These are phyloP conservation scores for Penicillium canariense DNA, from an alignment of 495 filamentous ascomycete genomes.

Conservation along the genomic window DNA sequence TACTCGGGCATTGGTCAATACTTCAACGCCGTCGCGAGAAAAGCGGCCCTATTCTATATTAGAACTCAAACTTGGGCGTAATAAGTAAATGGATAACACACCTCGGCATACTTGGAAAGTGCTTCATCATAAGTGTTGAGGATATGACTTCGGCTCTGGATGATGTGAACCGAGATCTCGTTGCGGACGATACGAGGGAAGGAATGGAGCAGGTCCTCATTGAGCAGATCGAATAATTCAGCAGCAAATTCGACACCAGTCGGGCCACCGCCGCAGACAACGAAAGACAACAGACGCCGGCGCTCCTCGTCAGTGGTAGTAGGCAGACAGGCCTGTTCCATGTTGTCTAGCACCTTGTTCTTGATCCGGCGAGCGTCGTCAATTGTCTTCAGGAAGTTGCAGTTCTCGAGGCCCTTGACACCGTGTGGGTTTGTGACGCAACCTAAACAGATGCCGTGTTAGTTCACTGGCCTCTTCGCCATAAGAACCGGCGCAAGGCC, in stretches of 20 bases:
- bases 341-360: constrained; percentile 85
- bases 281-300: constrained; percentile 84
- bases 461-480: not conserved
- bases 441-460: constrained; percentile 42
- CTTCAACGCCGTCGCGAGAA: constrained; percentile 82
- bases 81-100: constrained; percentile 19
- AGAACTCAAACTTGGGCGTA: constrained; percentile 10
- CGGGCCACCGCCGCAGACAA: constrained; percentile 90
- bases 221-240: constrained; percentile 92
- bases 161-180: constrained; percentile 95
- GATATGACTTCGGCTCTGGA: constrained; percentile 91
- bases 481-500: not conserved
- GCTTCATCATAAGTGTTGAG: constrained; percentile 98
- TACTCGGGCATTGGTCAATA: constrained; percentile 88
- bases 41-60: constrained; percentile 56
- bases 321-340: constrained; percentile 90
- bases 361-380: constrained; percentile 86
- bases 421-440: constrained; percentile 93
- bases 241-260: constrained; percentile 98
- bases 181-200: constrained; percentile 91
- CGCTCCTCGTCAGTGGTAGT: constrained; percentile 90
- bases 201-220: constrained; percentile 81
- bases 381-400: constrained; percentile 91
- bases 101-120: constrained; percentile 87
- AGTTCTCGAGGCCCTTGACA: constrained; percentile 91